Evolutionary conservation across 805 yeast species (phyloP).

Genomic region (Wickerhamomyces chaumierensis): DNA sequence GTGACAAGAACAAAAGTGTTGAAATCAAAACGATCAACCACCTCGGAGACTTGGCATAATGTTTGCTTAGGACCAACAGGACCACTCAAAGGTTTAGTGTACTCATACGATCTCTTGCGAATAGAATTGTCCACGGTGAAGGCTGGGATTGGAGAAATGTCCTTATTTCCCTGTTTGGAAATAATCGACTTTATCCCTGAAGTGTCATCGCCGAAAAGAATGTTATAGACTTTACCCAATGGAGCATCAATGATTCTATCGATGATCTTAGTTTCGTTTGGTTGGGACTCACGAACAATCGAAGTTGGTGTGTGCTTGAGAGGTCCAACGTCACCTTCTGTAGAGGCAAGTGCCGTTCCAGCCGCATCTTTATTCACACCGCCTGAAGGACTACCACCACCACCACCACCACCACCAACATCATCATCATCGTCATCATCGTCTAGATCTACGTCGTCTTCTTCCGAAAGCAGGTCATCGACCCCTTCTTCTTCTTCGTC

Average conservation of each 20-base stretch:
- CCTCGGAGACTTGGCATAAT: constrained; percentile 50
- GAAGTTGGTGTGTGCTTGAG: constrained; percentile 36
- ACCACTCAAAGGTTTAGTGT: constrained; percentile 52
- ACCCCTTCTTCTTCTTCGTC: constrained; percentile 1
- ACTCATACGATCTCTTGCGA: constrained; percentile 38
- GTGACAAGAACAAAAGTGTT: constrained; percentile 35
- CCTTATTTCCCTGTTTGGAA: constrained; percentile 52
- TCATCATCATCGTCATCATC: constrained; percentile 5
- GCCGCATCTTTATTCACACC: constrained; percentile 6
- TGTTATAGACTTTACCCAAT: constrained; percentile 43
- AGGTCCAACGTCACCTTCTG: constrained; percentile 3
- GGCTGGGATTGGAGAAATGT: constrained; percentile 38
- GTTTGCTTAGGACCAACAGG: constrained; percentile 76
- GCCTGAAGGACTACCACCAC: constrained; percentile 5
- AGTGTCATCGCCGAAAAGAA: constrained; percentile 55
- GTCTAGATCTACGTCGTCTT: constrained; percentile 4
- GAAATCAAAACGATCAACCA: constrained; percentile 39
- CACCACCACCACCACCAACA: constrained; percentile 6
- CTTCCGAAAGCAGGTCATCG: not conserved
- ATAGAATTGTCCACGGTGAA: constrained; percentile 22
- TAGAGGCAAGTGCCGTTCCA: constrained; percentile 1
- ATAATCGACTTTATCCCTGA: constrained; percentile 32
- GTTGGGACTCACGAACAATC: constrained; percentile 28
- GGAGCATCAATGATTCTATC: constrained; percentile 52
- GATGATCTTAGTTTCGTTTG: constrained; percentile 42